Evolutionary conservation across 805 yeast species (phyloP).

Genomic region (Starmerella bacillaris): DNA sequence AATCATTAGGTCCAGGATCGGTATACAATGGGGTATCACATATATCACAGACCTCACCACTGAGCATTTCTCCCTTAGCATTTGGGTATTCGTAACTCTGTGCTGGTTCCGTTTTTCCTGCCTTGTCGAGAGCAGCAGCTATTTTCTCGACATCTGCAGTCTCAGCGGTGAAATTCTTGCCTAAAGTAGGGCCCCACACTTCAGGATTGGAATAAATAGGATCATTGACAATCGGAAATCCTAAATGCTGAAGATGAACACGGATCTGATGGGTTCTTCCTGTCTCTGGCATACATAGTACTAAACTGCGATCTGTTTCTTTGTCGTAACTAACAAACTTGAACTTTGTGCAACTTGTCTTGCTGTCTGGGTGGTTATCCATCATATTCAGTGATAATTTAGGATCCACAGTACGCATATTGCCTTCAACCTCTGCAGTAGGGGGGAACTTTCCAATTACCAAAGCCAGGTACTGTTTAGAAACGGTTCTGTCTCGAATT

Average conservation of each 20-base stretch:
- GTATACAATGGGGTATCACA: constrained; percentile 60
- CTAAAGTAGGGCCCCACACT: constrained; percentile 68
- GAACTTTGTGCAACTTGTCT: constrained; percentile 60
- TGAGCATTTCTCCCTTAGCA: constrained; percentile 46
- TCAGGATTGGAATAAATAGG: constrained; percentile 65
- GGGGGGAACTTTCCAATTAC: constrained; percentile 77
- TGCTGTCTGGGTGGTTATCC: constrained; percentile 22
- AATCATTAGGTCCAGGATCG: constrained; percentile 78
- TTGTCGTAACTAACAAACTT: constrained; percentile 51
- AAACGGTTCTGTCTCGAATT: constrained; percentile 48
- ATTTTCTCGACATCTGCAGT: constrained; percentile 29
- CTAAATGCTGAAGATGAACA: constrained; percentile 79
- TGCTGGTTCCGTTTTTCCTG: constrained; percentile 56
- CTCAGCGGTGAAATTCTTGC: constrained; percentile 34
- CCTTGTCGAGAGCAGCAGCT: constrained; percentile 32
- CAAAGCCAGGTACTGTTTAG: constrained; percentile 70
- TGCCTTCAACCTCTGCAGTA: constrained; percentile 42
- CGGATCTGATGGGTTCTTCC: constrained; percentile 94
- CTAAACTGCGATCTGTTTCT: constrained; percentile 36
- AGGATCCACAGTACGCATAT: constrained; percentile 56
- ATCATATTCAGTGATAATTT: constrained; percentile 48
- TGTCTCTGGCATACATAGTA: constrained; percentile 68
- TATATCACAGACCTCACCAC: constrained; percentile 39
- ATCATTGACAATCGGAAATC: constrained; percentile 80
- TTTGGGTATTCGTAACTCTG: constrained; percentile 35